These are phyloP conservation scores for Macrotyloma uniflorum DNA, from an alignment of 306 rosid genomes.

Conservation along the genomic window DNA sequence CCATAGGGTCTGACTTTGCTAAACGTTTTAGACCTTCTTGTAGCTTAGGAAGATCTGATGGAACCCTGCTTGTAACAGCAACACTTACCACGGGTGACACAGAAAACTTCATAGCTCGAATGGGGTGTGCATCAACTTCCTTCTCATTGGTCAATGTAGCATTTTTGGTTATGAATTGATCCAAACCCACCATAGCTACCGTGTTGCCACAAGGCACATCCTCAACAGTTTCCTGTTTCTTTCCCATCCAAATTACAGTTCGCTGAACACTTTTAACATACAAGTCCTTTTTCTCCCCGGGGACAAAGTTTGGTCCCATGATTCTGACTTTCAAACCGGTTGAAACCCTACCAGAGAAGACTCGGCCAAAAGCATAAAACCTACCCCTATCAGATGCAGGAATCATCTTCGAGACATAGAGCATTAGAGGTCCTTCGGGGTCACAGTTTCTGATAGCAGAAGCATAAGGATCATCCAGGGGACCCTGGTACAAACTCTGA, in stretches of 20 bases:
- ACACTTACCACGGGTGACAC: slow-evolving; percentile 83
- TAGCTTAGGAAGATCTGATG: slow-evolving; percentile 74
- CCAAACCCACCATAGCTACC: slow-evolving; percentile 83
- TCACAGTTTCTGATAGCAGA: slow-evolving; percentile 74
- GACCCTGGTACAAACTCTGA: slow-evolving; percentile 86
- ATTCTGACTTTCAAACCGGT: slow-evolving; percentile 88
- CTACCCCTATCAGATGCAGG: slow-evolving; percentile 87
- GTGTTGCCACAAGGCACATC: slow-evolving; percentile 86
- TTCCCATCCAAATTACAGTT: slow-evolving; percentile 91
- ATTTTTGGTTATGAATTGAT: slow-evolving; percentile 80
- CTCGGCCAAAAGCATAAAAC: slow-evolving; percentile 80
- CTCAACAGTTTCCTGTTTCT: slow-evolving; percentile 78
- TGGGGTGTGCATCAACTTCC: slow-evolving; percentile 78
- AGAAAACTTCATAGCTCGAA: slow-evolving; percentile 83
- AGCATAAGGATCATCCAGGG: slow-evolving; percentile 74
- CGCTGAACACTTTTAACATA: slow-evolving; percentile 77
- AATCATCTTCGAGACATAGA: slow-evolving; percentile 86
- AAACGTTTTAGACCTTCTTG: slow-evolving; percentile 72
- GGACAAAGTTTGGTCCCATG: slow-evolving; percentile 82
- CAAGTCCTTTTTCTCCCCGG: slow-evolving; percentile 75
- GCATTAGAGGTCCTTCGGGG: slow-evolving; percentile 86
- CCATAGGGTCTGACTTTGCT: slow-evolving; percentile 79
- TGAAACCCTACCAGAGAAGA: slow-evolving; percentile 69
- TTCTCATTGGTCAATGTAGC: slow-evolving; percentile 85
- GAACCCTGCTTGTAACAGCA: slow-evolving; percentile 70